phyloP scores from a whole-genome alignment of 495 filamentous ascomycete species.

The Beverwykella pulmonaria region DNA sequence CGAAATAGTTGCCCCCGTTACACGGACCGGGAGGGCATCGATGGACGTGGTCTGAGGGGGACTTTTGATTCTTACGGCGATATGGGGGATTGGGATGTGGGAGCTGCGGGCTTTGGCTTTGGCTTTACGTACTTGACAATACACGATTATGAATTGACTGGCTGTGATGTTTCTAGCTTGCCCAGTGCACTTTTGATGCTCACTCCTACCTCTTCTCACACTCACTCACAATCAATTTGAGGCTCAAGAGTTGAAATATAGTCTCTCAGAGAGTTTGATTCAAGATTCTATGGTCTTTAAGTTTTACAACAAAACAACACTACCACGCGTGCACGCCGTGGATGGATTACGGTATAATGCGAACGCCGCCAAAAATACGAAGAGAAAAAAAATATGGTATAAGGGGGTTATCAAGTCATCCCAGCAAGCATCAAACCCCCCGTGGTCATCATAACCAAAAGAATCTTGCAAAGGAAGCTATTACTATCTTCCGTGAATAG shows the following conservation, averaged over 20 bases:
- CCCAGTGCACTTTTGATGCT: neutral
- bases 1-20: conserved; percentile 19
- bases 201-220: neutral
- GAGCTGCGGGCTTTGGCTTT: neutral
- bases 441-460: conserved; percentile 29
- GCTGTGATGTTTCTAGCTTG: conserved; percentile 14
- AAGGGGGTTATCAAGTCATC: conserved; percentile 7
- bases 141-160: neutral
- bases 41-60: neutral
- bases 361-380: conserved; percentile 10
- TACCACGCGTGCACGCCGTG: neutral
- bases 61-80: neutral
- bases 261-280: conserved; percentile 34
- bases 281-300: conserved; percentile 31
- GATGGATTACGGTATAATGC: conserved; percentile 35
- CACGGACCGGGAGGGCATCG: neutral
- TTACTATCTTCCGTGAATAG: conserved; percentile 34
- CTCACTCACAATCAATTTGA: no score
- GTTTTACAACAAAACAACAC: conserved; percentile 23
- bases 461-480: conserved; percentile 25
- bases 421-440: conserved; percentile 26
- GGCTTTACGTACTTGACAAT: no score
- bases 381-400: conserved; percentile 28
- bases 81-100: neutral
- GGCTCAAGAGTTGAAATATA: neutral